Evolutionary conservation across 2,329 filamentous ascomycete species (phyloP).

Genomic region (Fusarium buharicum): DNA sequence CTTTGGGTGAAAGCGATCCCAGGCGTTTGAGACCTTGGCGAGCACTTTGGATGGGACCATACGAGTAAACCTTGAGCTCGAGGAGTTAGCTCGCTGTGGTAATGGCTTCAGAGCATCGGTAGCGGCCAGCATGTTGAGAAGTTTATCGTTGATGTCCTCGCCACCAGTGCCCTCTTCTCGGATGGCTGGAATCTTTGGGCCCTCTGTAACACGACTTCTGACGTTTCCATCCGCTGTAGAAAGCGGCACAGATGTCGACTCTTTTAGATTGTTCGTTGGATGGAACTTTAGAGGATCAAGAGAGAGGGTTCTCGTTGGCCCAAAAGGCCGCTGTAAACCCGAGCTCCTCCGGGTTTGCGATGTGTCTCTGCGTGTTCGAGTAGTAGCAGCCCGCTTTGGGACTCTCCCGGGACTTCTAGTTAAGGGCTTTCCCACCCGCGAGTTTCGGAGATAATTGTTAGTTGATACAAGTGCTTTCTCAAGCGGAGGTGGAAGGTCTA

Average conservation of each 20-base stretch:
- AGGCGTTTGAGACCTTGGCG: slow-evolving; percentile 50
- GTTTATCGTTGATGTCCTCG: slow-evolving; percentile 49
- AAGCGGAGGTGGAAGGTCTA: slow-evolving; percentile 22
- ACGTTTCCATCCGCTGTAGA: slow-evolving; percentile 27
- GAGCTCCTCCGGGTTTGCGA: slow-evolving; percentile 26
- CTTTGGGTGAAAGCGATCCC: slow-evolving; percentile 49
- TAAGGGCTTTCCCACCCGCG: slow-evolving; percentile 24
- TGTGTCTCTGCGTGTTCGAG: slow-evolving; percentile 18
- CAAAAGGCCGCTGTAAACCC: slow-evolving; percentile 28
- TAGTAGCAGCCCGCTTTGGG: slow-evolving; percentile 28
- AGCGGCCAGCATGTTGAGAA: slow-evolving; percentile 52
- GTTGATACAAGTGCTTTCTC: slow-evolving; percentile 2
- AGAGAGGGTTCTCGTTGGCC: slow-evolving; percentile 20
- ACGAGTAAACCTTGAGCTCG: slow-evolving; percentile 43
- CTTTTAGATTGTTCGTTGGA: slow-evolving; percentile 18
- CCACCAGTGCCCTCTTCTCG: slow-evolving; percentile 17
- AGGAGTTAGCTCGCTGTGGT: slow-evolving; percentile 13
- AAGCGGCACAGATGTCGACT: slow-evolving; percentile 21
- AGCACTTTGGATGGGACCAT: slow-evolving; percentile 48
- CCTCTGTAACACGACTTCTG: slow-evolving; percentile 5
- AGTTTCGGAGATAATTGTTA: slow-evolving; percentile 6
- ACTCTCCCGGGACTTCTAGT: slow-evolving; percentile 9
- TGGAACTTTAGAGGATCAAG: slow-evolving; percentile 39
- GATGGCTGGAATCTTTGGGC: not conserved
- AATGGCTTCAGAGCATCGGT: slow-evolving; percentile 50